Percentiles rank a stretch among this genome's conserved stretches.
These are phyloP conservation scores for Pythium rishiriense DNA, from an alignment of 352 stramenopile genomes.

Conservation along the genomic window DNA sequence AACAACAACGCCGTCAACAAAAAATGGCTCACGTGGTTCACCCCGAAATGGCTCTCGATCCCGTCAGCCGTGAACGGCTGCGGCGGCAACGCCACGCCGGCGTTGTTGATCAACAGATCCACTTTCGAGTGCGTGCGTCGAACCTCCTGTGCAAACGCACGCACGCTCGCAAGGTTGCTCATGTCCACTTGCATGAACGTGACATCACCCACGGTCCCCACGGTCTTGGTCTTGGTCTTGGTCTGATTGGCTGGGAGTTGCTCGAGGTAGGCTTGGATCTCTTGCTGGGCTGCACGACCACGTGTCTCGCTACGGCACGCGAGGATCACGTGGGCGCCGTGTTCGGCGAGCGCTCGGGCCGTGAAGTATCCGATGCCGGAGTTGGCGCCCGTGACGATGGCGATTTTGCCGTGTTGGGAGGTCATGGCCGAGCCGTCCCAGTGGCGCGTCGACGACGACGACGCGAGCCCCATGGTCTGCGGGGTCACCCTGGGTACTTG, in stretches of 20 bases:
- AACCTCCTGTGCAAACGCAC: slow-evolving; percentile 41
- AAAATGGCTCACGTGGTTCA: no score
- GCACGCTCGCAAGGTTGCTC: slow-evolving; percentile 41
- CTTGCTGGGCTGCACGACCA: slow-evolving; percentile 1
- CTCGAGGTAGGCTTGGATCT: slow-evolving; percentile 10
- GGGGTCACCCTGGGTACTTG: background rate
- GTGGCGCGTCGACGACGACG: background rate
- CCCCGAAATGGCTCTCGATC: slow-evolving; percentile 65
- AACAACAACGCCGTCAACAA: slow-evolving; percentile 54
- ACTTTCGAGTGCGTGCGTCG: slow-evolving; percentile 39
- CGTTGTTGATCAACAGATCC: no score
- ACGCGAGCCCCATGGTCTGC: background rate
- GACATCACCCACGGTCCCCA: slow-evolving; percentile 19
- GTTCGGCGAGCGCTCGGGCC: slow-evolving; percentile 52
- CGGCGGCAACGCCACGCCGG: slow-evolving; percentile 42
- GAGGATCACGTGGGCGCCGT: slow-evolving; percentile 72
- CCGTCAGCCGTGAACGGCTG: slow-evolving; percentile 39
- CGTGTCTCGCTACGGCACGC: slow-evolving; percentile 49
- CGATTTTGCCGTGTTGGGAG: slow-evolving; percentile 52
- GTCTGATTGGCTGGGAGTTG: background rate
- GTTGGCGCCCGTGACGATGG: slow-evolving; percentile 83
- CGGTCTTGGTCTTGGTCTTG: no score
- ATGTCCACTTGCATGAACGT: slow-evolving; percentile 51
- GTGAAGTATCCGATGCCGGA: slow-evolving; percentile 70
- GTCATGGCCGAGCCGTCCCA: slow-evolving; percentile 35